Evolutionary conservation across 139 green algal species (phyloP), one percentile per base, ranked within the genome.

Genomic region (Micromonas commoda): DNA sequence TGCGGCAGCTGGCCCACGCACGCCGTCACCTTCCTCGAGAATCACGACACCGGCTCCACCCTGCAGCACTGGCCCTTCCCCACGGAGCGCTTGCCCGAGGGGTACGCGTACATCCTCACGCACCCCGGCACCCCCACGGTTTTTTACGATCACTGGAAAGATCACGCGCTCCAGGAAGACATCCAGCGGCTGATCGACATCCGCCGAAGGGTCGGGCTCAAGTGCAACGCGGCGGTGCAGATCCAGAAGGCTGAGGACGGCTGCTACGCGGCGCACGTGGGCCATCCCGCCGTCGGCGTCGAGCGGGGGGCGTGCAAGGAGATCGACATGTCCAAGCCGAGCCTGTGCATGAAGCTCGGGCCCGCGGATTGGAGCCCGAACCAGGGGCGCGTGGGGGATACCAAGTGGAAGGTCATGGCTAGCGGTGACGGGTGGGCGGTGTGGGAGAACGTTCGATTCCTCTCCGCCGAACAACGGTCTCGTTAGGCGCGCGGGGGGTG

Each of bases 11-110:
- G 92, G 94, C 93, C 94, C 28, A 93, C 86, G 3, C 88, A 93
- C 32, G 92, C 92, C 31, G 88, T 99, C 70, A 97, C 92, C 61
- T 98, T 99, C 85, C 89, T 99, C 64, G 94, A 98, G 77, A 97
- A 98, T 87, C 94, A 98, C 85, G 90, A 93, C 83, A 95, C 90
- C 3, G 89, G 88, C 6, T 84, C 82, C 64, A 79, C 82, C 52
- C 73, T 78, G 37, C 34, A 73, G 24, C 81, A 87, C 65, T 90
- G 86, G 86, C 85, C 82, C 0, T 90, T 89, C 78, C 86, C 86
- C 0, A 64, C 24, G 21, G 73, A 87, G 63, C 82, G 83, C 33
- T 53, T 90, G n/a, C 69, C 78, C 77, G 68, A 85, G 63, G 86
- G 86, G 20, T 90, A 90, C 74, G 85, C 82, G 13, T 90, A 90